Conservation (phyloP, 1,139 yeast species). For the Kodamaea ohmeri region DNA sequence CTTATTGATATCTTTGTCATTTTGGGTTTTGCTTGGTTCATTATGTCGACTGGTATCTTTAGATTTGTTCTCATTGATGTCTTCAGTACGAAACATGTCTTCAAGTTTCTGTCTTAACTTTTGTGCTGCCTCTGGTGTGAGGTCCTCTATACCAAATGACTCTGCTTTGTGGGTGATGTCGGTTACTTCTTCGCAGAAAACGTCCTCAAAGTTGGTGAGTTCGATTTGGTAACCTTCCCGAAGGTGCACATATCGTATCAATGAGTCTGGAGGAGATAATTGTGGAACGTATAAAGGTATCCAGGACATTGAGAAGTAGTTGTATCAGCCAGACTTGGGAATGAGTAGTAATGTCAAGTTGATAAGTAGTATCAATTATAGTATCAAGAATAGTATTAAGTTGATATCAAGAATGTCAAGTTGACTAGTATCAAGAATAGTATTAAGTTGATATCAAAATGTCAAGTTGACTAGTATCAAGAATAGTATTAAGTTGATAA, state of each 20-base stretch:
- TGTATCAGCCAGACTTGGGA: no score
- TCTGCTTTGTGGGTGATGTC: conserved; percentile 21
- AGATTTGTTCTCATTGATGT: no score
- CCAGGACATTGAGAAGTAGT: no score
- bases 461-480: neutral
- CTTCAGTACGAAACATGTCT: no score
- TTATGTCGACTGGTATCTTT: no score
- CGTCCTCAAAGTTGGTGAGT: conserved; percentile 26
- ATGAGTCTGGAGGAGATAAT: neutral
- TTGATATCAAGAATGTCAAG: neutral
- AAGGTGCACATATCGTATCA: neutral
- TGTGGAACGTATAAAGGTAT: neutral
- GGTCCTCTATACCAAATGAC: conserved; percentile 26
- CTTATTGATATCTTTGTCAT: no score
- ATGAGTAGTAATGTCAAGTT: no score
- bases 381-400: neutral
- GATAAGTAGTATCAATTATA: no score
- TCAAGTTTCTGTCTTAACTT: conserved; percentile 12
- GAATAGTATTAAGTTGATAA: neutral
- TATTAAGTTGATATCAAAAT: neutral
- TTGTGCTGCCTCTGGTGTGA: conserved; percentile 11
- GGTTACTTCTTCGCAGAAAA: conserved; percentile 28
- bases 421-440: neutral
- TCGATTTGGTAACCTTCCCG: conserved; percentile 22
- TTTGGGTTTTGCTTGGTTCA: no score